Evolutionary conservation across 371 early-diverging fungal species (phyloP).

Genomic region (Rhizopus delemar): DNA sequence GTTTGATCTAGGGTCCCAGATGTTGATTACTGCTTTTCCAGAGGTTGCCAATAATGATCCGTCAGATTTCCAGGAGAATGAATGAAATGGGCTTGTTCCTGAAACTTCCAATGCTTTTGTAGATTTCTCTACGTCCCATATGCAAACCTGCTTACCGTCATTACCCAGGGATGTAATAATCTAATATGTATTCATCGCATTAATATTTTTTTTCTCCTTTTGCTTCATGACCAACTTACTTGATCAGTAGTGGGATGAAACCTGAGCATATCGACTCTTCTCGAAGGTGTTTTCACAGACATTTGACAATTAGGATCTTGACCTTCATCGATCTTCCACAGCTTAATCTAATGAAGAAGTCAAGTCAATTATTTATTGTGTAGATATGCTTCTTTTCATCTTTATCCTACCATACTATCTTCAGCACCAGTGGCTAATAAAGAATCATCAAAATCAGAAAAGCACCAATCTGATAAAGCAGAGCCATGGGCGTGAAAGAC

Average conservation of each 20-base stretch:
- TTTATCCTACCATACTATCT: constrained; percentile 48
- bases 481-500: constrained; percentile 49
- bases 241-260: constrained; percentile 63
- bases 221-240: constrained; percentile 26
- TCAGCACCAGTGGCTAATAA: constrained; percentile 56
- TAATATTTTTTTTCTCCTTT: not conserved
- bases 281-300: constrained; percentile 31
- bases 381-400: not conserved
- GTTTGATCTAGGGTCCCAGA: constrained; percentile 66
- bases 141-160: constrained; percentile 57
- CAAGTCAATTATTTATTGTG: constrained; percentile 1
- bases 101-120: constrained; percentile 8
- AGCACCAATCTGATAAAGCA: constrained; percentile 59
- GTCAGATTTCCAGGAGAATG: constrained; percentile 64
- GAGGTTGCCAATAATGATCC: constrained; percentile 62
- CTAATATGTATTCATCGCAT: constrained; percentile 8
- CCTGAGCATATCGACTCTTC: constrained; percentile 47
- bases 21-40: constrained; percentile 53
- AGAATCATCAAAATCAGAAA: constrained; percentile 51
- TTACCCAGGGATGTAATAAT: constrained; percentile 37
- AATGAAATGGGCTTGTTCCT: constrained; percentile 40
- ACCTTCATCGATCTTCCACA: constrained; percentile 7
- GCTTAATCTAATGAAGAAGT: not conserved
- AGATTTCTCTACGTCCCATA: constrained; percentile 67
- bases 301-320: constrained; percentile 6